phyloP scores from a whole-genome alignment of 495 filamentous ascomycete genomes.

The Daldinia childiae region DNA sequence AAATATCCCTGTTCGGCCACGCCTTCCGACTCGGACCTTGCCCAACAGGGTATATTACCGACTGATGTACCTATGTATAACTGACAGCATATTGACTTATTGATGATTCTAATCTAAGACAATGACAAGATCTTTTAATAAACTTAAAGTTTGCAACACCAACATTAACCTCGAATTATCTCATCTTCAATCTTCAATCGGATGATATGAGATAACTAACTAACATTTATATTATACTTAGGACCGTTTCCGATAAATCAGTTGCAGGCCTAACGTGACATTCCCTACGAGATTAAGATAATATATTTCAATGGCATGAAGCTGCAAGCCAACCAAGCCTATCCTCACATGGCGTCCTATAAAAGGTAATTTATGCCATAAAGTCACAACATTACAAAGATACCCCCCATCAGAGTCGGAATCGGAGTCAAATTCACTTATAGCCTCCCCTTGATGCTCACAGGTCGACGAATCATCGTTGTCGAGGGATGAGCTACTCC shows the following conservation, averaged over 20 bases:
- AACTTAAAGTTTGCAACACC: not conserved
- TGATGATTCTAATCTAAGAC: no score
- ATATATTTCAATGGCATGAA: not conserved
- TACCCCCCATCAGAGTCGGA: constrained; percentile 12
- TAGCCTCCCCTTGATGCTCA: not conserved
- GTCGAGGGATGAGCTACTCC: not conserved
- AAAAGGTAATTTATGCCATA: not conserved
- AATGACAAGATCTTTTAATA: no score
- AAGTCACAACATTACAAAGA: not conserved
- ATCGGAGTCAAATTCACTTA: not conserved
- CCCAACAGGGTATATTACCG: not conserved
- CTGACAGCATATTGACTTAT: no score
- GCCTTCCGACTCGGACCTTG: constrained; percentile 13
- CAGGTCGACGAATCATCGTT: not conserved
- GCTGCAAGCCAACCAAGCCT: not conserved
- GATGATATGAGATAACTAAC: not conserved
- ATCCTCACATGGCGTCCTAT: not conserved
- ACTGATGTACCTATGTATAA: no score
- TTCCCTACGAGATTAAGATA: not conserved
- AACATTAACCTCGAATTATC: not conserved
- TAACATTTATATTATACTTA: not conserved
- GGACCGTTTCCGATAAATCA: not conserved
- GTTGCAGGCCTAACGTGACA: not conserved
- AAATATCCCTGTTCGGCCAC: constrained; percentile 32
- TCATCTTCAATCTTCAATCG: not conserved